phyloP scores from a whole-genome alignment of 306 rosid species.

The Morella rubra region DNA sequence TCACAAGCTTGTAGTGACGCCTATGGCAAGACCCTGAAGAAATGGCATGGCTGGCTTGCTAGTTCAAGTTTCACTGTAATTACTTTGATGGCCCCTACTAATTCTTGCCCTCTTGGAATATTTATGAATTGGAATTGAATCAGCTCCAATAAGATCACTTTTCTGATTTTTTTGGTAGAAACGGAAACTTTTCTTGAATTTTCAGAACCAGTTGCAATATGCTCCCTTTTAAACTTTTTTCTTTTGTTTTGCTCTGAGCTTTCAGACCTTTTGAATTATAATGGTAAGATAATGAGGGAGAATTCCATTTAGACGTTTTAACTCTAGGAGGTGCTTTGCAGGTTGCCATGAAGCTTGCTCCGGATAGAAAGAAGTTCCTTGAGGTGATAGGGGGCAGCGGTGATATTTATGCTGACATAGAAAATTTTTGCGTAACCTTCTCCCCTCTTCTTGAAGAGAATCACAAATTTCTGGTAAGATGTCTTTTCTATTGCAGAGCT shows the following conservation, averaged over 20 bases:
- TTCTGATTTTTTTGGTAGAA: slow-evolving; percentile 20
- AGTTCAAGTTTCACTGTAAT: slow-evolving; percentile 92
- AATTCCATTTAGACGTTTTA: neutral
- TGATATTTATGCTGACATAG: slow-evolving; percentile 64
- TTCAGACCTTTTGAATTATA: slow-evolving; percentile 3
- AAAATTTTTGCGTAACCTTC: slow-evolving; percentile 62
- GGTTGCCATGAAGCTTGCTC: slow-evolving; percentile 99
- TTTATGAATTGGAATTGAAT: no score
- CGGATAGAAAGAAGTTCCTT: slow-evolving; percentile 97
- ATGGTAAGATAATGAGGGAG: neutral
- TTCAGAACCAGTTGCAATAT: neutral
- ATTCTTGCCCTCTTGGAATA: neutral
- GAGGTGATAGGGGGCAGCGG: slow-evolving; percentile 77
- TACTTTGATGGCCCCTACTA: slow-evolving; percentile 27
- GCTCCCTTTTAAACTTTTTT: neutral
- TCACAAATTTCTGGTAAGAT: slow-evolving; percentile 90
- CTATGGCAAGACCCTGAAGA: slow-evolving; percentile 83
- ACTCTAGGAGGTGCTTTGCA: slow-evolving; percentile 31
- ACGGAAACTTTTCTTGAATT: neutral
- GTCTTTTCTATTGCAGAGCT: slow-evolving; percentile 14
- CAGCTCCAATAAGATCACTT: neutral
- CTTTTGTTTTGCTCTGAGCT: neutral
- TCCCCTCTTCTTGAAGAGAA: slow-evolving; percentile 78
- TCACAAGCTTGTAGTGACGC: slow-evolving; percentile 88
- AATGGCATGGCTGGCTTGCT: slow-evolving; percentile 99